Evolutionary conservation across 2,329 filamentous ascomycete genomes (phyloP).

Genomic region (Colletotrichum somersetense): DNA sequence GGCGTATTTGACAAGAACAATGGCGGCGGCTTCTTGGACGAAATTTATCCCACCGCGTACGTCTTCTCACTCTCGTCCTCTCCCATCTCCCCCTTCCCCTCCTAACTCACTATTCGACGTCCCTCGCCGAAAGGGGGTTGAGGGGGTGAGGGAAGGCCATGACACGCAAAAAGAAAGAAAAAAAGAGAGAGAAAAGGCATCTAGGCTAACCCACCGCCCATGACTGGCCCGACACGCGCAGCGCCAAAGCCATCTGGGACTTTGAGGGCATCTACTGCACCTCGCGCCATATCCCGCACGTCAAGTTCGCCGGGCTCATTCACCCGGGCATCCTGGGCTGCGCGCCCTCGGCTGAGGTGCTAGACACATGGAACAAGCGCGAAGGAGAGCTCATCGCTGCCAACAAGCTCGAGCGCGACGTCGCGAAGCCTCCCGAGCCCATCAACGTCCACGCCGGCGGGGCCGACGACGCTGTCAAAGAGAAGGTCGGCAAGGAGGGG

Average conservation of each 20-base stretch:
- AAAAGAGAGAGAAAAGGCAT: not conserved
- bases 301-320: constrained; percentile 89
- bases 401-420: constrained; percentile 74
- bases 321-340: constrained; percentile 94
- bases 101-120: no score
- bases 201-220: constrained; percentile 1
- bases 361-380: constrained; percentile 85
- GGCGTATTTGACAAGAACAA: constrained; percentile 85
- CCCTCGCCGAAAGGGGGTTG: no score
- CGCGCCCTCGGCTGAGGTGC: constrained; percentile 82
- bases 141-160: not conserved
- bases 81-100: not conserved
- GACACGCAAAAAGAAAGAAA: not conserved
- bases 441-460: constrained; percentile 79
- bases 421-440: constrained; percentile 82
- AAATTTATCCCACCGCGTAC: constrained; percentile 85
- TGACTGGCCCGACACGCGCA: constrained; percentile 34
- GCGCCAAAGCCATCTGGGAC: constrained; percentile 70
- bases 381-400: constrained; percentile 84
- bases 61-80: constrained; percentile 45
- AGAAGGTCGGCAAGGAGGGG: constrained; percentile 80
- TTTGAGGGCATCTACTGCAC: constrained; percentile 77
- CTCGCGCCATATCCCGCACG: constrained; percentile 86
- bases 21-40: constrained; percentile 89
- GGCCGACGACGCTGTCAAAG: constrained; percentile 68